Conservation (phyloP, 176 grass and related monocot species). For the Themeda triandra region DNA sequence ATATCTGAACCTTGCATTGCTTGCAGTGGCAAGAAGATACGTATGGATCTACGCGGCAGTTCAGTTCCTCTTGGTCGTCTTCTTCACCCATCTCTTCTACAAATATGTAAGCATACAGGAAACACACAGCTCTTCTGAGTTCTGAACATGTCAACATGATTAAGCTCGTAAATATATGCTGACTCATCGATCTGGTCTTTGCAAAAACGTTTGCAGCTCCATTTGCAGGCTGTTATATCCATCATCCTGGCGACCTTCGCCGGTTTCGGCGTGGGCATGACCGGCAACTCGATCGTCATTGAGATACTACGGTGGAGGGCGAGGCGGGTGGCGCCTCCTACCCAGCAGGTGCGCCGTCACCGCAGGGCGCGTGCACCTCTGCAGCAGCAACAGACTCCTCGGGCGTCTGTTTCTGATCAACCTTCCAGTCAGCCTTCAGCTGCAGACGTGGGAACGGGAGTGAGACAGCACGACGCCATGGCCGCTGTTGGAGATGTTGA, state of each 20-base stretch:
- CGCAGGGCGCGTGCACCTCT: background rate
- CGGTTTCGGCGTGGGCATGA: constrained; percentile 89
- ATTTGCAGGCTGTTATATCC: constrained; percentile 79
- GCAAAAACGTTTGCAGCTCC: constrained; percentile 39
- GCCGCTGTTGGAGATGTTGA: background rate
- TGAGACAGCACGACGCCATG: background rate
- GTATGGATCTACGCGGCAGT: constrained; percentile 62
- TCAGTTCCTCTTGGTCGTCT: constrained; percentile 82
- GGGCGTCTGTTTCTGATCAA: background rate
- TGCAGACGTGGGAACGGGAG: background rate
- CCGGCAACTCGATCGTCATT: constrained; percentile 58
- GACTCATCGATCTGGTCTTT: background rate
- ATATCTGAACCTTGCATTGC: background rate
- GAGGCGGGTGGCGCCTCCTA: background rate
- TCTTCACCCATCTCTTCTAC: constrained; percentile 88
- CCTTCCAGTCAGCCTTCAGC: constrained; percentile 11
- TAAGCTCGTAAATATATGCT: too few species aligned
- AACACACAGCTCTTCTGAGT: background rate
- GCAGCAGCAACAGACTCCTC: background rate
- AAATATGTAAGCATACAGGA: constrained; percentile 54
- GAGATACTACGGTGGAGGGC: constrained; percentile 56
- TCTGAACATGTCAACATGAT: background rate
- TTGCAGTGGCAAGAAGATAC: constrained; percentile 63
- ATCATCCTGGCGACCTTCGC: constrained; percentile 91
- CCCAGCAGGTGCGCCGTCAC: background rate